phyloP scores from a whole-genome alignment of 371 early-diverging fungal species.

The Thermomucor indicae-seudaticae region DNA sequence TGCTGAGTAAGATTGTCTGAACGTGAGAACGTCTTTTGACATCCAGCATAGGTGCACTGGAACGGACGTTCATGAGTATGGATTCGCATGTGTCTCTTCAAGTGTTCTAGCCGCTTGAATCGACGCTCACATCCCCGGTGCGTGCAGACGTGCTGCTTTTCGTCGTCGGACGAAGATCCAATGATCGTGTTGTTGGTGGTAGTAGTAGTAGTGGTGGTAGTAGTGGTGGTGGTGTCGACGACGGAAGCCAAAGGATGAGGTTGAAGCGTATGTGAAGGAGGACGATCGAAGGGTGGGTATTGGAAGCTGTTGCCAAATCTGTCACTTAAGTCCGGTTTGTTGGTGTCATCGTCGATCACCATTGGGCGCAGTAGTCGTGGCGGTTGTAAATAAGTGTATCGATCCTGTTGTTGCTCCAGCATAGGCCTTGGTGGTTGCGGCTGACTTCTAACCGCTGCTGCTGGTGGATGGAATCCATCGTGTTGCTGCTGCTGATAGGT shows the following conservation, averaged over 20 bases:
- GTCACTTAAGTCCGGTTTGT: no score
- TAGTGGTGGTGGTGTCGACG: not conserved
- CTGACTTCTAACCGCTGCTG: no score
- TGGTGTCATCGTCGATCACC: no score
- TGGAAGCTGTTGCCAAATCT: no score
- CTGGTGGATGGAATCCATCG: not conserved
- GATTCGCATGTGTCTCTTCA: constrained; percentile 84
- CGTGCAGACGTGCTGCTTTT: constrained; percentile 51
- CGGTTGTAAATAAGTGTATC: not conserved
- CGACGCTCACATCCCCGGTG: constrained; percentile 51
- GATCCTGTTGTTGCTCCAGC: not conserved
- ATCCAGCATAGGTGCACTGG: constrained; percentile 63
- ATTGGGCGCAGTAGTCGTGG: not conserved
- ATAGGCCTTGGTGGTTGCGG: not conserved
- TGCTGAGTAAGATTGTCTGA: constrained; percentile 72
- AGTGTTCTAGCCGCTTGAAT: constrained; percentile 83
- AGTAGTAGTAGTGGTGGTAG: not conserved
- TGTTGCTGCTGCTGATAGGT: not conserved
- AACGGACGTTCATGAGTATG: constrained; percentile 85
- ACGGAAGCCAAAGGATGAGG: not conserved
- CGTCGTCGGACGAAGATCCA: constrained; percentile 12
- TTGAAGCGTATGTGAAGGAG: not conserved
- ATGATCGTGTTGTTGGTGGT: not conserved
- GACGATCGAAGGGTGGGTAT: no score
- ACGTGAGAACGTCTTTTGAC: constrained; percentile 77